These are phyloP conservation scores for Emericellopsis terricola DNA, from an alignment of 495 filamentous ascomycete species.

Conservation along the genomic window DNA sequence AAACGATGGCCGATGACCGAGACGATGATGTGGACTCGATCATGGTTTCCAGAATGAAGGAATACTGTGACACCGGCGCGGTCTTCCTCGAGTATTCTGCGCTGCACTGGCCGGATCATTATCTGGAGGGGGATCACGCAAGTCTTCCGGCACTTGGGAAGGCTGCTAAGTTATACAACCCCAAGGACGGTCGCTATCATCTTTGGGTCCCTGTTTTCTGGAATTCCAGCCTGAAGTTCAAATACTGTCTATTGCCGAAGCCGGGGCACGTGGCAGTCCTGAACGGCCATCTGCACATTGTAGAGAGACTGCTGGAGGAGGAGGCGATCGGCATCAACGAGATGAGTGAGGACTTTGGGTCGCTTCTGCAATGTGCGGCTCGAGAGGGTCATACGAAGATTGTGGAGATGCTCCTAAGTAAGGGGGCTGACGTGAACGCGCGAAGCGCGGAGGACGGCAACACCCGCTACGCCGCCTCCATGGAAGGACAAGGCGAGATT, in stretches of 20 bases:
- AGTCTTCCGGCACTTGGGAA: too few species aligned
- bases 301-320: slow-evolving; percentile 7
- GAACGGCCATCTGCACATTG: slow-evolving; percentile 2
- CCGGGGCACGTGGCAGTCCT: not conserved
- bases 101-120: too few species aligned
- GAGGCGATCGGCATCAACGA: not conserved
- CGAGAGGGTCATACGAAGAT: slow-evolving; percentile 5
- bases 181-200: too few species aligned
- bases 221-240: slow-evolving; percentile 1
- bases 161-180: too few species aligned
- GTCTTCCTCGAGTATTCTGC: too few species aligned
- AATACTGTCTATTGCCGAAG: not conserved
- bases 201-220: too few species aligned
- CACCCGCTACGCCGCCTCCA: not conserved
- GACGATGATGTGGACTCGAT: not conserved
- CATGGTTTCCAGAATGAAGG: slow-evolving; percentile 2
- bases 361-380: slow-evolving; percentile 7
- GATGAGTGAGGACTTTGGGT: slow-evolving; percentile 4
- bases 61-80: too few species aligned
- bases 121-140: too few species aligned
- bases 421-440: slow-evolving; percentile 9
- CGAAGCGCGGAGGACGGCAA: not conserved
- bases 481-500: slow-evolving; percentile 4
- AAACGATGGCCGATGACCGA: too few species aligned
- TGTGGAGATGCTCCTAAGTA: slow-evolving; percentile 7